A percentile compares a stretch with the other conserved stretches of the same genome.
phyloP scores from a whole-genome alignment of 805 yeast species.

The Wickerhamiella bombiphila region DNA sequence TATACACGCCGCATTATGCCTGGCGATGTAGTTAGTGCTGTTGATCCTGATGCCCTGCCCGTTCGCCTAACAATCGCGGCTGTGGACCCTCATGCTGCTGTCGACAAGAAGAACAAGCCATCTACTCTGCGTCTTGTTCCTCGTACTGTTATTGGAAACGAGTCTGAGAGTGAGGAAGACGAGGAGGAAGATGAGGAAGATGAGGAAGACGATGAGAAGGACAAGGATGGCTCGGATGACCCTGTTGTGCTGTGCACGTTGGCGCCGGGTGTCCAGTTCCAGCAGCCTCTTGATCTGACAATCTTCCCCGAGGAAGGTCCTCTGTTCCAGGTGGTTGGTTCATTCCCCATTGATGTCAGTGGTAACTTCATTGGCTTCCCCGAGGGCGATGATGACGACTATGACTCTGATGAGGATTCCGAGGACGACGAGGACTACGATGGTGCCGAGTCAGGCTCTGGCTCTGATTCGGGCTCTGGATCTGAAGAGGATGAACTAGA shows the following conservation, averaged over 20 bases:
- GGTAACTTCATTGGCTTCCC: constrained; percentile 98
- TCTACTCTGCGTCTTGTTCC: constrained; percentile 72
- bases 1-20: constrained; percentile 41
- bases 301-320: constrained; percentile 90
- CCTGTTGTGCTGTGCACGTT: constrained; percentile 69
- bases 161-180: constrained; percentile 17
- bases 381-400: constrained; percentile 52
- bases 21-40: constrained; percentile 74
- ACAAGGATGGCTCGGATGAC: constrained; percentile 41
- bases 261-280: constrained; percentile 56
- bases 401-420: constrained; percentile 35
- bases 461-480: constrained; percentile 22
- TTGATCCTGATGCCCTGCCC: constrained; percentile 70
- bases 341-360: constrained; percentile 78
- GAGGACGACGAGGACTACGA: constrained; percentile 26
- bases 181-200: constrained; percentile 24
- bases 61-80: constrained; percentile 91
- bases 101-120: constrained; percentile 42
- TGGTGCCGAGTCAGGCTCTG: constrained; percentile 14
- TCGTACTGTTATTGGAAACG: constrained; percentile 24
- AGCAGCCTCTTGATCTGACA: constrained; percentile 82
- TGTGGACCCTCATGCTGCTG: constrained; percentile 72
- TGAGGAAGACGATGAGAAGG: constrained; percentile 34
- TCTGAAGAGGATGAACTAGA: constrained; percentile 26
- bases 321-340: constrained; percentile 87